Conservation (phyloP, 2,329 filamentous ascomycete genomes). For the Hymenoscyphus occultus region DNA sequence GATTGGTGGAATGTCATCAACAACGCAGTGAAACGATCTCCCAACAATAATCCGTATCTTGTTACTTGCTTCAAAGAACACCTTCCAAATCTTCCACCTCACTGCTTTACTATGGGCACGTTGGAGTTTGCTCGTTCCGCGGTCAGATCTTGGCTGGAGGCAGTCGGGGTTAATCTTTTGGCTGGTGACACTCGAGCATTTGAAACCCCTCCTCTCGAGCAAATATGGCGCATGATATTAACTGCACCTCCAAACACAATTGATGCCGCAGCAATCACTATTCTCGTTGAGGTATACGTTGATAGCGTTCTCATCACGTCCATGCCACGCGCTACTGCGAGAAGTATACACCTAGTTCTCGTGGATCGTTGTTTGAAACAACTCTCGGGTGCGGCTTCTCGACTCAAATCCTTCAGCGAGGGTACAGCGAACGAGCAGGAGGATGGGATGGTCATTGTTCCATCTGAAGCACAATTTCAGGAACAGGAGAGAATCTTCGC, state of each 20-base stretch:
- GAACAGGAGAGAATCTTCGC: constrained; percentile 62
- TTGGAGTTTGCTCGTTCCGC: constrained; percentile 60
- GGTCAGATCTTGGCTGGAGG: constrained; percentile 45
- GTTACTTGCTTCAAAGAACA: constrained; percentile 52
- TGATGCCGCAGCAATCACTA: constrained; percentile 64
- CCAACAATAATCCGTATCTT: constrained; percentile 59
- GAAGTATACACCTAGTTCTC: constrained; percentile 63
- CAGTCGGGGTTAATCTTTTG: constrained; percentile 46
- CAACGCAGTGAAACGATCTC: constrained; percentile 42
- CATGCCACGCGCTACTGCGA: constrained; percentile 49
- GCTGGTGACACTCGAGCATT: constrained; percentile 52
- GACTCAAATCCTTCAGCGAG: constrained; percentile 50
- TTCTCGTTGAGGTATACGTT: constrained; percentile 73
- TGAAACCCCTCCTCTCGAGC: constrained; percentile 57
- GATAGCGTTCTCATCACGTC: constrained; percentile 50
- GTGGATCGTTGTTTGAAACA: constrained; percentile 72
- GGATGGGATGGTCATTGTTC: constrained; percentile 52
- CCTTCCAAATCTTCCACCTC: constrained; percentile 54
- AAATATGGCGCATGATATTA: constrained; percentile 81
- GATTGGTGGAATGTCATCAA: constrained; percentile 68
- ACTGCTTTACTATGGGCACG: constrained; percentile 58
- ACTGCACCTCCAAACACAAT: constrained; percentile 63
- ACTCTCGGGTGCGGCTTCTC: constrained; percentile 60
- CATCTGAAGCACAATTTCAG: constrained; percentile 46
- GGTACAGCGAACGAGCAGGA: constrained; percentile 45